Conservation (phyloP, 2,329 filamentous ascomycete species). For the Fusarium acutatum region DNA sequence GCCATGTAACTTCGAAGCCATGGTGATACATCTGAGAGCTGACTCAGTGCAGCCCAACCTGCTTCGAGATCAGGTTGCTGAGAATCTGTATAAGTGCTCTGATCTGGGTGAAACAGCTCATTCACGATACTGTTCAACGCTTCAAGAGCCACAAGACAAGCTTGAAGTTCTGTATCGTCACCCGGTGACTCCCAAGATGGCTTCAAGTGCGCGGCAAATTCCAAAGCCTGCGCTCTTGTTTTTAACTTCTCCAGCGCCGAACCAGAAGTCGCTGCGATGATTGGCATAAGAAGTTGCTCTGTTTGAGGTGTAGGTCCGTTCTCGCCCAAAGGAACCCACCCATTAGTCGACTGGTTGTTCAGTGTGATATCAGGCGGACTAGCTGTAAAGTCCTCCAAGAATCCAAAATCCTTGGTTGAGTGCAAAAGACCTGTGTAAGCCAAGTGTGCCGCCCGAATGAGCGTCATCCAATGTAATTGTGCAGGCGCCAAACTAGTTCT, state of each 20-base stretch:
- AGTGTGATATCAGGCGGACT: not conserved
- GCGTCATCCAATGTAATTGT: slow-evolving; percentile 34
- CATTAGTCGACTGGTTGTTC: not conserved
- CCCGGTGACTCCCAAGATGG: not conserved
- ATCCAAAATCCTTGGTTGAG: not conserved
- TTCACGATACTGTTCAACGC: slow-evolving; percentile 14
- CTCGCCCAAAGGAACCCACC: not conserved
- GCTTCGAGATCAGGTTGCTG: not conserved
- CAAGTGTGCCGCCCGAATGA: slow-evolving; percentile 29
- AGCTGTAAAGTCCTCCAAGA: not conserved
- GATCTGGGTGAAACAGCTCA: not conserved
- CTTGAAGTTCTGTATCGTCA: not conserved
- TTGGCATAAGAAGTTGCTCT: slow-evolving; percentile 15
- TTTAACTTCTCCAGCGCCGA: slow-evolving; percentile 10
- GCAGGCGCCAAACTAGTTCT: not conserved
- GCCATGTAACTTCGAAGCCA: slow-evolving; percentile 32
- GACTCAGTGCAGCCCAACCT: not conserved
- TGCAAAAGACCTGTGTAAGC: slow-evolving; percentile 23
- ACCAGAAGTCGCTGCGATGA: slow-evolving; percentile 11
- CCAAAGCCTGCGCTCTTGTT: not conserved
- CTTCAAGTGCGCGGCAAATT: not conserved
- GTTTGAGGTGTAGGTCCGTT: slow-evolving; percentile 14
- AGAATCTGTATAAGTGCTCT: not conserved
- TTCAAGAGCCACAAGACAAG: slow-evolving; percentile 17
- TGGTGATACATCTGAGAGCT: slow-evolving; percentile 18